Evolutionary conservation across 306 rosid genomes (phyloP).

Genomic region (Quercus ilex): DNA sequence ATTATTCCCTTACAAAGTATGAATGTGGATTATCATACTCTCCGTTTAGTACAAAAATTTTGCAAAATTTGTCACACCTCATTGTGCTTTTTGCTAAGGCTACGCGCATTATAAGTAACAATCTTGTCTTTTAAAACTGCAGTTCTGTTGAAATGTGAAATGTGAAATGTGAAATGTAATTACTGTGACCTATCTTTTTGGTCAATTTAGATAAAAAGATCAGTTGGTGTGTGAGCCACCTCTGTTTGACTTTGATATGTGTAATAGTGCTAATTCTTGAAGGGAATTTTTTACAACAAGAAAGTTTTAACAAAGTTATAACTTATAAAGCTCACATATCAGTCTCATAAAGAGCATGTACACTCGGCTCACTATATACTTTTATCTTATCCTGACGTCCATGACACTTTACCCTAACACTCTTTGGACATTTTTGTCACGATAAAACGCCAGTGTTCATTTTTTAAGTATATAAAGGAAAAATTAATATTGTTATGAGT

Average conservation of each 20-base stretch:
- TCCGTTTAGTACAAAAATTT: background rate
- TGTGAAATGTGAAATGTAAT: background rate
- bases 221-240: background rate
- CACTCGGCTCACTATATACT: too few relatives aligned
- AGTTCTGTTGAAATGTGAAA: background rate
- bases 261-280: background rate
- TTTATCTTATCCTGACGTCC: too few relatives aligned
- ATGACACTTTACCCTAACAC: too few relatives aligned
- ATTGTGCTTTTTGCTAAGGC: background rate
- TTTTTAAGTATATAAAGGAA: too few relatives aligned
- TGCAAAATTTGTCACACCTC: background rate
- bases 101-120: background rate
- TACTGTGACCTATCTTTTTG: background rate
- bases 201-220: background rate
- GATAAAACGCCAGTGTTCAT: too few relatives aligned
- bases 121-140: background rate
- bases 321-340: too few relatives aligned
- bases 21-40: conserved; percentile 3
- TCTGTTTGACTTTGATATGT: conserved; percentile 1
- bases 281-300: background rate
- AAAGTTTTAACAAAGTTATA: too few relatives aligned
- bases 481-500: too few relatives aligned
- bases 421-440: too few relatives aligned
- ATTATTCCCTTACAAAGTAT: background rate
- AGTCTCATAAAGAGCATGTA: too few relatives aligned